Evolutionary conservation across 805 yeast genomes (phyloP), one percentile per base, ranked within the genome.

Genomic region (Yarrowia sp.): DNA sequence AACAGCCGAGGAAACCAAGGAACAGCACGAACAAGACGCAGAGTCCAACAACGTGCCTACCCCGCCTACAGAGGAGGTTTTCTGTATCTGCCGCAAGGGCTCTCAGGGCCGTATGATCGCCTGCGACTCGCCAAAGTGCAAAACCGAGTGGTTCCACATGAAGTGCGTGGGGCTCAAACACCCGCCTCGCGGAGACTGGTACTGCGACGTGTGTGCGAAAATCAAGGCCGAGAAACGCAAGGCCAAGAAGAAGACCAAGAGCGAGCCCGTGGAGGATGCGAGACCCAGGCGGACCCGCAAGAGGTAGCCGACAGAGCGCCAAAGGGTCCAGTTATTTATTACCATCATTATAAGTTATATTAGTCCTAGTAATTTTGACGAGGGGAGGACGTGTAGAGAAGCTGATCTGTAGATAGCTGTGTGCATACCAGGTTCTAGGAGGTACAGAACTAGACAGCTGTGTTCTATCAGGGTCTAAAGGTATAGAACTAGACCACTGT

Each of bases 71-170:
- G 65, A 59, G 14, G 52, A 56, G n/a, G 67, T 46, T 4, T 86
- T 84, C 72, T 86, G 89, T 71, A 65, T 79, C 14, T 86, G 90
- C 70, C 75, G 80, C 5, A 77, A 79, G 5, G 79, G 78, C 0
- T 81, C 86, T 8, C 78, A 74, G 68, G 98, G 98, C 0, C 86
- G 85, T 66, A 94, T 94, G 98, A 84, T 94, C 71, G 97, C 94
- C 0, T 94, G 98, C 78, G 98, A 93, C 76, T 86, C 91, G 73
- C 82, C 82, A 2, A 83, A 85, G 45, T 93, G 98, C 78, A 81
- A 85, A 74, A 83, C 89, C 69, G 97, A 93, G 78, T 93, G 98
- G 98, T 93, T 90, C 79, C 98, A 93, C 80, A 81, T 91, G 72
- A 92, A 91, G 12, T 93, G 98, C 78, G 89, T 91, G 46, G 95